These are phyloP conservation scores for Apodospora peruviana DNA, from an alignment of 495 filamentous ascomycete species.

Conservation along the genomic window DNA sequence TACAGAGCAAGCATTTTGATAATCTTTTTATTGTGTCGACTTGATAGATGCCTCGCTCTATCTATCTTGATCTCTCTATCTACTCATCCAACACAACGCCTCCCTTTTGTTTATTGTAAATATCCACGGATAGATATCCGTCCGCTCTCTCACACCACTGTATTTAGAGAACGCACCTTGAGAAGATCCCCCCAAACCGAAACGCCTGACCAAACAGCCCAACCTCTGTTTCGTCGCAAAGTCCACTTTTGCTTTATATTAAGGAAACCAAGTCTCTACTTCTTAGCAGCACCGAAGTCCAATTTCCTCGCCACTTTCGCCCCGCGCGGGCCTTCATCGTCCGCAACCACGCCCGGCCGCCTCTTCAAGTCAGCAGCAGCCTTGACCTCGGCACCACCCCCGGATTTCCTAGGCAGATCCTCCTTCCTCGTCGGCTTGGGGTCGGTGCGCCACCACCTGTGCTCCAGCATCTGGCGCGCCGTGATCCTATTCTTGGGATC, in stretches of 20 bases:
- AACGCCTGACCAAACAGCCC: too few relatives aligned
- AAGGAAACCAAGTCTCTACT: too few relatives aligned
- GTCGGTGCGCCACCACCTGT: slow-evolving; percentile 80
- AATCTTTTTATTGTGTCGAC: slow-evolving; percentile 26
- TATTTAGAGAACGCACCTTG: too few relatives aligned
- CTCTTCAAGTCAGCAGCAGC: slow-evolving; percentile 81
- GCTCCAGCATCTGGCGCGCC: slow-evolving; percentile 67
- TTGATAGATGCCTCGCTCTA: too few relatives aligned
- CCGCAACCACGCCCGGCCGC: slow-evolving; percentile 66
- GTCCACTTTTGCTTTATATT: too few relatives aligned
- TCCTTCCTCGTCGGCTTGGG: slow-evolving; percentile 81
- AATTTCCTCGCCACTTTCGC: slow-evolving; percentile 79
- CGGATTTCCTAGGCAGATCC: slow-evolving; percentile 62
- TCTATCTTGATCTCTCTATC: too few relatives aligned
- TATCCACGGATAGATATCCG: too few relatives aligned
- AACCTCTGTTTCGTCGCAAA: too few relatives aligned
- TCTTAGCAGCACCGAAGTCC: slow-evolving; percentile 66
- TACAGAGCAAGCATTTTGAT: background rate
- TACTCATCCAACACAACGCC: too few relatives aligned
- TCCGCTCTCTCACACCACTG: too few relatives aligned
- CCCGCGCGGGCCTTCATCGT: slow-evolving; percentile 42
- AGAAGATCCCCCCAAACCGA: too few relatives aligned
- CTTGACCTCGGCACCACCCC: slow-evolving; percentile 62
- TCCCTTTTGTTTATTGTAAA: too few relatives aligned
- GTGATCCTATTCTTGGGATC: slow-evolving; percentile 80